Base-by-base conservation (phyloP, 176 grass and related monocot genomes). In the Elymus sibiricus region DNA sequence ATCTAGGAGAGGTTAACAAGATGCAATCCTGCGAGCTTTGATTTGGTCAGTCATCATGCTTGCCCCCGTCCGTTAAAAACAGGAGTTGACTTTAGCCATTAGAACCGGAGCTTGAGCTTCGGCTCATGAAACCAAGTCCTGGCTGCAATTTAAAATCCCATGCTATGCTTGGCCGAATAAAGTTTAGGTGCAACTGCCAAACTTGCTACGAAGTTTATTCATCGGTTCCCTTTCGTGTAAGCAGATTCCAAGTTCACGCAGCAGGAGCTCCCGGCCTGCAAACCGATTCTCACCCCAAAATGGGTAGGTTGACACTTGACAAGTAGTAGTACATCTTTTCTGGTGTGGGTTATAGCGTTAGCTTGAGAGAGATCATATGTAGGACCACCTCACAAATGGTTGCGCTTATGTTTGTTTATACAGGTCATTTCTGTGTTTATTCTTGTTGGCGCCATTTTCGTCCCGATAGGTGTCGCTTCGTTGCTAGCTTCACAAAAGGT, bases 241-340 rank as follows among this genome's bases (percentile, higher is more conserved):
- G 35, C 92, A 99, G 94, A 96, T 86, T 99, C 97, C 82, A 99
- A 89, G 51, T 99, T 99, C 70, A 99, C 97, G 1, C 92, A 99
- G 84, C 97, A 99, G 90, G 97, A 99, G 81, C 97, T 99, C 79
- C 96, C 97, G 60, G 97, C 97, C 71, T 99, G 97, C 84, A 99
- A 99, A 71, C 97, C 92, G 12, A 99, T 99, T 81, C 94, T 99
- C 86, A 99, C 97, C 80, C 96, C 93, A 44, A 91, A 86, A 94
- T 99, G 97, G 97, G 92, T 99, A 87, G 68, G 87, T 77, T 64
- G n/a, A 76, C 60, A 29, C 29, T 29, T 29, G 29, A 29, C 29
- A 29, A 29, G 29, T 29, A 29, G 2, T 29, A 70, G 1, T 38
- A 6, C 21, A 13, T 24, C 10, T 21, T 67, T 7, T 9, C 11